phyloP scores from a whole-genome alignment of 495 filamentous ascomycete species.

The Penicillium soppii region DNA sequence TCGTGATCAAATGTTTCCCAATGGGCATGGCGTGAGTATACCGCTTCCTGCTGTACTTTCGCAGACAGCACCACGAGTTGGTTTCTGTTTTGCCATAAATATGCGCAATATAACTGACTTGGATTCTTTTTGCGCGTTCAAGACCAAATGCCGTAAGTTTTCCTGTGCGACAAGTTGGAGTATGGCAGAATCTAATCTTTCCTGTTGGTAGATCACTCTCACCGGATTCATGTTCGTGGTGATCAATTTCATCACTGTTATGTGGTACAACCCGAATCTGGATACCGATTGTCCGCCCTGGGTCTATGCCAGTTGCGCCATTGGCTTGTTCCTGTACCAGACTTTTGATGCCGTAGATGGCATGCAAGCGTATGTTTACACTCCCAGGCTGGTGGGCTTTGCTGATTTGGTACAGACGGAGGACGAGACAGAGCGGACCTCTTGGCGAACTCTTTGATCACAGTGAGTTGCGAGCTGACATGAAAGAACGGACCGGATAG shows the following conservation, averaged over 20 bases:
- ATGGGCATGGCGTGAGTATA: conserved; percentile 85
- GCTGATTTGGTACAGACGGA: conserved; percentile 54
- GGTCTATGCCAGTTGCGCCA: conserved; percentile 91
- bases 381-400: neutral
- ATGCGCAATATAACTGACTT: conserved; percentile 16
- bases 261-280: conserved; percentile 94
- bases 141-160: conserved; percentile 63
- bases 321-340: conserved; percentile 92
- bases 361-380: conserved; percentile 71
- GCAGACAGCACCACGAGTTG: neutral
- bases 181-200: conserved; percentile 2
- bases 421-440: conserved; percentile 89
- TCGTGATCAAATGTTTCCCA: conserved; percentile 91
- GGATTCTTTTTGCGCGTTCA: conserved; percentile 8
- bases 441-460: conserved; percentile 97
- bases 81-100: too few species aligned
- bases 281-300: conserved; percentile 90
- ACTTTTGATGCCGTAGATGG: conserved; percentile 98
- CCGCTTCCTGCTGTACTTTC: too few species aligned
- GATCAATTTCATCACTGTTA: conserved; percentile 84
- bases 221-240: conserved; percentile 90
- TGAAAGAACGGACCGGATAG: neutral
- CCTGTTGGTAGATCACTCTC: conserved; percentile 68
- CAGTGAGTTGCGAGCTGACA: conserved; percentile 49
- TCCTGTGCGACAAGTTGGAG: conserved; percentile 9